These are phyloP conservation scores for Talaromyces ruber DNA, from an alignment of 495 filamentous ascomycete species.

Conservation along the genomic window DNA sequence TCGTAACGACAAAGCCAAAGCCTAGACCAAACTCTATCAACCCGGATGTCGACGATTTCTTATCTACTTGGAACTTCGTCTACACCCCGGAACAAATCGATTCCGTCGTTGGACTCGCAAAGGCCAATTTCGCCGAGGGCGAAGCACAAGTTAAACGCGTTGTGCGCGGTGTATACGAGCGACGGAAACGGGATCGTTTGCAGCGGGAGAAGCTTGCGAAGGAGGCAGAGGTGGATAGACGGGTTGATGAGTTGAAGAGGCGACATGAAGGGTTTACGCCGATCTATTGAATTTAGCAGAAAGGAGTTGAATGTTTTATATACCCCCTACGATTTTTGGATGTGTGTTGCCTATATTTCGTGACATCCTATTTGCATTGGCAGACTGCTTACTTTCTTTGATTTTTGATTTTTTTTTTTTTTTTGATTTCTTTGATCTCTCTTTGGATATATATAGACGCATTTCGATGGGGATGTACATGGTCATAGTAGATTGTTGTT, in stretches of 20 bases:
- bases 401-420: background rate
- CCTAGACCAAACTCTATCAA: slow-evolving; percentile 66
- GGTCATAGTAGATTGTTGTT: background rate
- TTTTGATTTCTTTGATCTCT: too few relatives aligned
- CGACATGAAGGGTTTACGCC: slow-evolving; percentile 27
- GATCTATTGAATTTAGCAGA: background rate
- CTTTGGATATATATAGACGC: background rate
- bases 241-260: slow-evolving; percentile 31
- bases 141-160: slow-evolving; percentile 63
- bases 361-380: background rate
- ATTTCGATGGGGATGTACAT: background rate
- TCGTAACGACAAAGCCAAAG: slow-evolving; percentile 11
- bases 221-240: slow-evolving; percentile 35
- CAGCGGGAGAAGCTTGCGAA: slow-evolving; percentile 42
- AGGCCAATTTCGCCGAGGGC: slow-evolving; percentile 80
- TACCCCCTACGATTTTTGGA: background rate
- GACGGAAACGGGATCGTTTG: slow-evolving; percentile 66
- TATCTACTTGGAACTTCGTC: slow-evolving; percentile 96
- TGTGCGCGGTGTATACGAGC: slow-evolving; percentile 86
- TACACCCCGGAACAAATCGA: slow-evolving; percentile 85
- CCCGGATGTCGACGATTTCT: slow-evolving; percentile 70
- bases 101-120: slow-evolving; percentile 67
- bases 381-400: background rate
- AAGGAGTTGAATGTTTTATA: background rate
- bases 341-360: background rate